Percentiles rank a stretch among this genome's conserved stretches.
Evolutionary conservation across 1,284 basidiomycete genomes (phyloP).

Genomic region (Ustilago curta): DNA sequence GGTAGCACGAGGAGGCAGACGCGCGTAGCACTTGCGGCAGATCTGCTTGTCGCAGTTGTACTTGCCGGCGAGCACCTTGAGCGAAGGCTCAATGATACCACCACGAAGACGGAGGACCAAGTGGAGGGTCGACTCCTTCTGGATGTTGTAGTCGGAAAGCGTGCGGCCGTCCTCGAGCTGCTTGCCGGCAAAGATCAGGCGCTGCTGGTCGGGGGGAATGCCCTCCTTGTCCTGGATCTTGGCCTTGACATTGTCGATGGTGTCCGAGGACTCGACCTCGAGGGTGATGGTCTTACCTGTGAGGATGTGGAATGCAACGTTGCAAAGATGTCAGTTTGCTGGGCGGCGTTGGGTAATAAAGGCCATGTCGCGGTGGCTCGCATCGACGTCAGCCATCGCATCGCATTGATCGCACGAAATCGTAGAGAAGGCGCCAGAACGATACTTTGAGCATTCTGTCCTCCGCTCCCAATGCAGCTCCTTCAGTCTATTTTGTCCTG

Average conservation of each 20-base stretch:
- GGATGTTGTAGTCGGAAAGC: constrained; percentile 78
- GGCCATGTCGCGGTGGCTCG: background rate
- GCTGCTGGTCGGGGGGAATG: constrained; percentile 95
- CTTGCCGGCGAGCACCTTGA: constrained; percentile 89
- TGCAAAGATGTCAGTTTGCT: constrained; percentile 13
- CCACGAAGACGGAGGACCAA: constrained; percentile 67
- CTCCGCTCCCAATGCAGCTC: no score
- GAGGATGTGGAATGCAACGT: background rate
- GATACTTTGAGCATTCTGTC: no score
- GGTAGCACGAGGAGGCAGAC: constrained; percentile 97
- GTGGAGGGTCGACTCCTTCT: constrained; percentile 75
- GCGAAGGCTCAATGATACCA: constrained; percentile 69
- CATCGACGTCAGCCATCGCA: constrained; percentile 23
- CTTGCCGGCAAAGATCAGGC: constrained; percentile 97
- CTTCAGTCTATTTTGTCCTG: no score
- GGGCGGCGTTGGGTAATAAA: background rate
- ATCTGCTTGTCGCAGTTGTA: constrained; percentile 73
- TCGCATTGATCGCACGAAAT: background rate
- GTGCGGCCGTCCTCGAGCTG: constrained; percentile 78
- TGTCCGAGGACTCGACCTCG: constrained; percentile 70
- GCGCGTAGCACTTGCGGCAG: constrained; percentile 99
- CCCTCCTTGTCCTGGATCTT: constrained; percentile 75
- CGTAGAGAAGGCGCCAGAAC: no score
- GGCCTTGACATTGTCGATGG: constrained; percentile 70
- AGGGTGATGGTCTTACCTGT: constrained; percentile 70